Base-by-base conservation (phyloP, 192 early-diverging fungal genomes). In the Thoreauomyces humboldtii region DNA sequence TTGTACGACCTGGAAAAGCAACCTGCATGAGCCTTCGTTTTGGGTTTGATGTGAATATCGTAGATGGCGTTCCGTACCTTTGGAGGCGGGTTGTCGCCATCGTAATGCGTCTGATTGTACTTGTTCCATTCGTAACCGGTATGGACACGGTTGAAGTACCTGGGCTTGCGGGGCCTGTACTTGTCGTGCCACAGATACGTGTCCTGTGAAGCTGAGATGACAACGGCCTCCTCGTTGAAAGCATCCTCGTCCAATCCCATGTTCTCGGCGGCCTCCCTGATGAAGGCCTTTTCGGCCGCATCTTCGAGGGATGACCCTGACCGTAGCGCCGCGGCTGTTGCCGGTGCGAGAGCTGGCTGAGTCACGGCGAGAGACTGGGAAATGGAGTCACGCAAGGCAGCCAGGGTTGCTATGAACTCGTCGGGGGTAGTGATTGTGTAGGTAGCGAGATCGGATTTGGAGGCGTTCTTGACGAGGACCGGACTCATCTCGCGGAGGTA, bases 121-220 rank as follows among this genome's bases (percentile, higher is more conserved):
- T 98, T 95, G 84, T 98, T 99, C 96, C 96, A 99, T 74, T 98
- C 95, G 63, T 95, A 97, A 32, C 96, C 96, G 0, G 92, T 95
- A 58, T 96, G 92, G 25, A 99, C 94, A 44, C 93, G 88, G 81
- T 99, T 99, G 61, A 95, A 92, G 79, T 90, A 99, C 59, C 91
- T 81, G 22, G 96, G 95, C 70, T 95, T 96, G 33, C 95, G 85
- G 29, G 95, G 95, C 29, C 93, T 77, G 71, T 98, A 95, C 73
- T 96, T 95, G 75, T 96, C 93, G 19, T 75, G 73, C 74, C 75
- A 78, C 47, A 77, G 56, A 35, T 76, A 78, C 27, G 68, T 67
- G 34, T 75, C 63, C 43, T 67, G 59, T 38, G 19, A 61, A n/a
- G 81, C 72, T 3, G 87, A 89, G 65, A 89, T 88, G 29, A 90